Percentiles rank a stretch among this genome's conserved stretches.
Evolutionary conservation across 768 basidiomycete genomes (phyloP).

Genomic region (Mycena galericulata): DNA sequence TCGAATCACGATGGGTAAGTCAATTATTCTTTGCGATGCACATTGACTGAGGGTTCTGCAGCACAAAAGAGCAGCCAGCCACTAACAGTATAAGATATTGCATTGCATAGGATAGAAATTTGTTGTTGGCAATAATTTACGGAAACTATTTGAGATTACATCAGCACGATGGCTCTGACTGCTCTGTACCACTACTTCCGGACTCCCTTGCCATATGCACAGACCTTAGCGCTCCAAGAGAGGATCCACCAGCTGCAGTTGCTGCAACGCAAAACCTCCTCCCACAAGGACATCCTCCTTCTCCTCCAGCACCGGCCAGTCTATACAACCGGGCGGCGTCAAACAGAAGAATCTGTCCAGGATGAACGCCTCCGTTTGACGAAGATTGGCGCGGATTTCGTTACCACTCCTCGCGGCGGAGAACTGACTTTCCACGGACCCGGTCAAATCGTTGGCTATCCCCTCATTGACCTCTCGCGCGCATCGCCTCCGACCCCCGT

Average conservation of each 20-base stretch:
- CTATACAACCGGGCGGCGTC: conserved; percentile 94
- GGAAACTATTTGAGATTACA: neutral
- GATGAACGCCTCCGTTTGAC: conserved; percentile 74
- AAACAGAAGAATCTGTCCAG: conserved; percentile 69
- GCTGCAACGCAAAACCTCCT: conserved; percentile 51
- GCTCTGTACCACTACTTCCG: conserved; percentile 84
- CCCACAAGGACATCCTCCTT: conserved; percentile 75
- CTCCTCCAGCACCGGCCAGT: conserved; percentile 93
- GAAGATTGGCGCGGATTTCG: conserved; percentile 88
- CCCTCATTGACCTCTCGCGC: conserved; percentile 89
- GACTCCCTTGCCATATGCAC: conserved; percentile 81
- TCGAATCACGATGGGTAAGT: conserved; percentile 76
- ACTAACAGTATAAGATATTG: conserved; percentile 24
- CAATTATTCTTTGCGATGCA: neutral
- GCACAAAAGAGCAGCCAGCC: conserved; percentile 33
- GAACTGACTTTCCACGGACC: conserved; percentile 98
- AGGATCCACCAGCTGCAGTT: conserved; percentile 76
- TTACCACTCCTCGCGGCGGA: conserved; percentile 86
- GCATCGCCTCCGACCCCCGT: conserved; percentile 78
- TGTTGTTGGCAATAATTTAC: conserved; percentile 17
- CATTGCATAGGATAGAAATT: conserved; percentile 19
- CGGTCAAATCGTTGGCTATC: conserved; percentile 97
- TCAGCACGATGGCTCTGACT: conserved; percentile 47
- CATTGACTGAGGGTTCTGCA: conserved; percentile 9
- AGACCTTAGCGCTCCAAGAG: conserved; percentile 78